Conservation (phyloP, 805 yeast species). For the Debaryomyces maramus region DNA sequence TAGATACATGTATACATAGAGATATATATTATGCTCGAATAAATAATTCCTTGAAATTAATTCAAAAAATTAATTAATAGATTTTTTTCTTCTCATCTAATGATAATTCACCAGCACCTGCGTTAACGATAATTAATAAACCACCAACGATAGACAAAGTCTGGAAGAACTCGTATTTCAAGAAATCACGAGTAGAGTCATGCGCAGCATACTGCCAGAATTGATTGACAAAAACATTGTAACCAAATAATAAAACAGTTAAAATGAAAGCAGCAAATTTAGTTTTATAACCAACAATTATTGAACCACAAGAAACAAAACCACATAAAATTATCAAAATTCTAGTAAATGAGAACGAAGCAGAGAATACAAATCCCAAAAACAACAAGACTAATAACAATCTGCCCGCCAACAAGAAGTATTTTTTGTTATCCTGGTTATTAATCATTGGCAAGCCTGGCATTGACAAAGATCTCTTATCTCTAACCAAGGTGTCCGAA, state of each 20-base stretch:
- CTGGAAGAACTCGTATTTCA: constrained; percentile 93
- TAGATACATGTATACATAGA: background rate
- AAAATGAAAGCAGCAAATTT: constrained; percentile 76
- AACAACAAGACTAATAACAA: constrained; percentile 81
- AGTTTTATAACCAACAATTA: constrained; percentile 90
- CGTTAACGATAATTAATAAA: constrained; percentile 80
- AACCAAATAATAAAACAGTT: constrained; percentile 68
- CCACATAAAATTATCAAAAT: constrained; percentile 68
- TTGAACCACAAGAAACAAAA: constrained; percentile 66
- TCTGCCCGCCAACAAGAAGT: constrained; percentile 84
- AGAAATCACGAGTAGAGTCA: constrained; percentile 80
- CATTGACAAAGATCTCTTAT: constrained; percentile 61
- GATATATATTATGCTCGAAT: background rate
- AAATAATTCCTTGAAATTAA: background rate
- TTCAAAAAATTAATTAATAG: constrained; percentile 41
- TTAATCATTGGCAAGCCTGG: constrained; percentile 78
- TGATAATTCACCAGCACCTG: constrained; percentile 95
- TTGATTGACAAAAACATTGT: constrained; percentile 78
- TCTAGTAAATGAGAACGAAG: constrained; percentile 68
- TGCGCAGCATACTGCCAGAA: constrained; percentile 78
- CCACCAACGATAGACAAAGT: constrained; percentile 95
- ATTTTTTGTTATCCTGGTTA: constrained; percentile 72
- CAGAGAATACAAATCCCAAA: constrained; percentile 76
- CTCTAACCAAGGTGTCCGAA: constrained; percentile 81
- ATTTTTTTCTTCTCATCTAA: constrained; percentile 95